A percentile compares a stretch with the other conserved stretches of the same genome.
Evolutionary conservation across 768 basidiomycete genomes (phyloP).

Genomic region (Lentinula boryana): DNA sequence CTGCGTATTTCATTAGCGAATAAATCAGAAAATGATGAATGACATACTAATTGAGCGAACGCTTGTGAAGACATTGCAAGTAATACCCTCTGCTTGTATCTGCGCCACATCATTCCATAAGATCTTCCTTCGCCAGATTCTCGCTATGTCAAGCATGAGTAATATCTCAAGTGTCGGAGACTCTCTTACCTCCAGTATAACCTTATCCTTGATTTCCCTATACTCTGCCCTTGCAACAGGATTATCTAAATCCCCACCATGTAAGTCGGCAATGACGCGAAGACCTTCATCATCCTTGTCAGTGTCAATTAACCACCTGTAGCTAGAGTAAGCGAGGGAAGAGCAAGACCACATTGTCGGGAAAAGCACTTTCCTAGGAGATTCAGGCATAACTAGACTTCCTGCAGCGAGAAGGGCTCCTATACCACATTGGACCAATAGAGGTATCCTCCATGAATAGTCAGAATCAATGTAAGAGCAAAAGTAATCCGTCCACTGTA

Average conservation of each 20-base stretch:
- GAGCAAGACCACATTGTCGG: neutral
- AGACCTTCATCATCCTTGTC: conserved; percentile 83
- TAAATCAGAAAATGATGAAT: neutral
- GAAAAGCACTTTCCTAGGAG: conserved; percentile 55
- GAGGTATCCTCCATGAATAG: conserved; percentile 86
- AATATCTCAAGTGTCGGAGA: neutral
- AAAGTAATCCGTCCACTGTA: conserved; percentile 90
- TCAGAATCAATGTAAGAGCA: conserved; percentile 85
- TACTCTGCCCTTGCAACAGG: conserved; percentile 73
- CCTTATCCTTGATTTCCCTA: conserved; percentile 80
- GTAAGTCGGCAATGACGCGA: conserved; percentile 81
- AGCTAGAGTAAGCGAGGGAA: neutral
- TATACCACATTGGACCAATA: conserved; percentile 85
- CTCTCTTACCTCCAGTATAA: conserved; percentile 54
- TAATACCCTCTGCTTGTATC: conserved; percentile 81
- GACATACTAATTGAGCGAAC: conserved; percentile 85
- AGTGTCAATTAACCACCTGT: conserved; percentile 85
- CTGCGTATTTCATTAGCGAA: conserved; percentile 28
- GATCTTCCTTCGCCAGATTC: conserved; percentile 69
- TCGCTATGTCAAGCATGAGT: conserved; percentile 38
- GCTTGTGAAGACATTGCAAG: conserved; percentile 95
- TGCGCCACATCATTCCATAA: conserved; percentile 80
- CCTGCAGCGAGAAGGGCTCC: conserved; percentile 76
- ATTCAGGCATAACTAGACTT: conserved; percentile 83
- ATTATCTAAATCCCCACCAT: conserved; percentile 73